Evolutionary conservation across 345 rosid species (phyloP), one percentile per base, ranked within the genome.

Genomic region (Lumnitzera racemosa): DNA sequence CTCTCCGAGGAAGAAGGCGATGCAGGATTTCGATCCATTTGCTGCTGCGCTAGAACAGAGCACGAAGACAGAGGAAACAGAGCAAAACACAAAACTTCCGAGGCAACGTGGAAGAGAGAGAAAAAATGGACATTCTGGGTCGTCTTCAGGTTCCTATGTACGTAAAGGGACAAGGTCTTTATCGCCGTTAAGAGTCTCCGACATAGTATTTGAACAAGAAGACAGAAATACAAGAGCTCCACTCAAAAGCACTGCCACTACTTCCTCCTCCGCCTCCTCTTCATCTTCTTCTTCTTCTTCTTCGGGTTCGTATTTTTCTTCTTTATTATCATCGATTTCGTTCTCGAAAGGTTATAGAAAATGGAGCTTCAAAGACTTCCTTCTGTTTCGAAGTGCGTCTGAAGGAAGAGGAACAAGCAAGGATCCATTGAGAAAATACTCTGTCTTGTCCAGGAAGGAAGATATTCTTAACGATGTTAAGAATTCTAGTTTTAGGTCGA

Each of bases 371-470:
- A 86, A 78, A 68, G 95, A 94, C 66, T 77, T 94, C 0, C 59
- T 90, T 52, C 62, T 92, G 15, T 94, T 90, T 69, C 76, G 99
- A 51, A 94, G 97, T 17, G 96, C 97, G 0, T 94, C 97, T 0
- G 97, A 94, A 65, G 97, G 99, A 5, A 74, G 96, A 48, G 89
- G 91, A 0, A 76, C 91, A 5, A 66, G 72, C 49, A 65, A 70
- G 31, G 86, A 82, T 27, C 71, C 81, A 1, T 61, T 84, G 41
- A 72, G 70, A n/a, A 83, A 80, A 50, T 88, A 76, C 61, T 64
- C 70, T 3, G 63, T 69, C 2, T 50, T 87, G 66, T 78, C 91
- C 8, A 83, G 72, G 79, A 80, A 68, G 68, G 75, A 78, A 46
- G 53, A 29, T 17, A 50, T 15, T 10, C 68, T 62, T 2, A 84